phyloP scores from a whole-genome alignment of 2,329 filamentous ascomycete genomes.

The Rutstroemia sp. region DNA sequence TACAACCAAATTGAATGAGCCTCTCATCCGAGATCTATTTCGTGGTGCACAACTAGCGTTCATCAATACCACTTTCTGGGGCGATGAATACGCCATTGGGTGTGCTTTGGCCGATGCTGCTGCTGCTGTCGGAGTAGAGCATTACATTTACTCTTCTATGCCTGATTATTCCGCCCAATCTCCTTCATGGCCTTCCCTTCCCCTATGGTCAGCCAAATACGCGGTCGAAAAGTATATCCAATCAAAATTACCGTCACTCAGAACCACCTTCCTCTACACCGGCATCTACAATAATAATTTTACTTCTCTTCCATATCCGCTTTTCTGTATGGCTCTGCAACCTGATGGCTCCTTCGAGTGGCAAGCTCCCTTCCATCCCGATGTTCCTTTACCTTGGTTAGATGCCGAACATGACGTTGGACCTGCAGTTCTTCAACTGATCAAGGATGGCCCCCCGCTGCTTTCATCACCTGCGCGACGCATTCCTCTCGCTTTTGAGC shows the following conservation, averaged over 20 bases:
- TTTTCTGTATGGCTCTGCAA: conserved; percentile 92
- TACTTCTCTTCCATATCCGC: conserved; percentile 81
- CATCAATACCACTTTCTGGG: conserved; percentile 96
- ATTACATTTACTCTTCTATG: conserved; percentile 97
- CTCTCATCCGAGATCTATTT: conserved; percentile 72
- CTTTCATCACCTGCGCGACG: conserved; percentile 53
- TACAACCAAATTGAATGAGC: conserved; percentile 63
- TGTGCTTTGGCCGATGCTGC: conserved; percentile 83
- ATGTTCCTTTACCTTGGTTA: conserved; percentile 86
- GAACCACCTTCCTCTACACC: conserved; percentile 85
- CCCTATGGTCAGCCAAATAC: conserved; percentile 89
- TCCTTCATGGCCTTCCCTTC: conserved; percentile 65
- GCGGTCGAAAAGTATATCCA: conserved; percentile 87
- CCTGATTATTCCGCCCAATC: conserved; percentile 80
- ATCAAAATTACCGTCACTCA: conserved; percentile 53
- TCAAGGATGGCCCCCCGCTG: conserved; percentile 82
- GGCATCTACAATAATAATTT: conserved; percentile 99
- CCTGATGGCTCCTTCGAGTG: conserved; percentile 80
- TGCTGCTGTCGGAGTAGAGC: conserved; percentile 74
- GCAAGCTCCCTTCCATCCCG: conserved; percentile 88
- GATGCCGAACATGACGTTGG: conserved; percentile 96
- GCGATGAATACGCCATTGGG: conserved; percentile 86
- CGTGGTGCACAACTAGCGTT: conserved; percentile 81
- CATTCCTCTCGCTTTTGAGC: conserved; percentile 85
- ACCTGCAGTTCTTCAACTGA: conserved; percentile 83